Evolutionary conservation across 176 grass and related monocot genomes (phyloP).

Genomic region (Puya raimondii): DNA sequence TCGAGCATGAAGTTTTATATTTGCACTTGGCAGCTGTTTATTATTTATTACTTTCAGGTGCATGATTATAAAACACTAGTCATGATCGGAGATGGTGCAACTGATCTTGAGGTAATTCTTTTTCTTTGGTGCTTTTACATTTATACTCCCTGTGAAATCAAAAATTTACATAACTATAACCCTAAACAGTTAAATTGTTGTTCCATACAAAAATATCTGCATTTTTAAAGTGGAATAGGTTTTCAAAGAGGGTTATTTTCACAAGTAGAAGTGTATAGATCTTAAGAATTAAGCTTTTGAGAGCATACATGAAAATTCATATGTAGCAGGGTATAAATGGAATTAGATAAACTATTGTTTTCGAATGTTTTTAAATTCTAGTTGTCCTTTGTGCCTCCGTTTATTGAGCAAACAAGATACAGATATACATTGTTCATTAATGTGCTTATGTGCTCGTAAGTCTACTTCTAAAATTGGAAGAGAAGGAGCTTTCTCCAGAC

Average conservation of each 20-base stretch:
- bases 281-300: no score
- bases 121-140: slow-evolving; percentile 1
- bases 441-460: neutral
- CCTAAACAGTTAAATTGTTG: no score
- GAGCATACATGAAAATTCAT: no score
- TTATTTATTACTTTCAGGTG: slow-evolving; percentile 11
- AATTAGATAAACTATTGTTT: neutral
- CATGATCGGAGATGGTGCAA: slow-evolving; percentile 98
- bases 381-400: neutral
- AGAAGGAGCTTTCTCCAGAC: no score
- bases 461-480: no score
- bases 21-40: neutral
- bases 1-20: neutral
- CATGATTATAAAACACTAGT: slow-evolving; percentile 37
- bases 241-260: no score
- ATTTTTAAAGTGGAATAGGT: no score
- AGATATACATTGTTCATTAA: neutral
- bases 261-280: no score
- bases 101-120: slow-evolving; percentile 63
- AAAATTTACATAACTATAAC: neutral
- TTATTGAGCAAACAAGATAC: neutral
- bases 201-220: no score
- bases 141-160: neutral
- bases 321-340: no score
- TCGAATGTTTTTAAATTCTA: neutral